Percentiles rank a stretch among this genome's conserved stretches.
Evolutionary conservation across 306 rosid species (phyloP).

Genomic region (Hippophae rhamnoides): DNA sequence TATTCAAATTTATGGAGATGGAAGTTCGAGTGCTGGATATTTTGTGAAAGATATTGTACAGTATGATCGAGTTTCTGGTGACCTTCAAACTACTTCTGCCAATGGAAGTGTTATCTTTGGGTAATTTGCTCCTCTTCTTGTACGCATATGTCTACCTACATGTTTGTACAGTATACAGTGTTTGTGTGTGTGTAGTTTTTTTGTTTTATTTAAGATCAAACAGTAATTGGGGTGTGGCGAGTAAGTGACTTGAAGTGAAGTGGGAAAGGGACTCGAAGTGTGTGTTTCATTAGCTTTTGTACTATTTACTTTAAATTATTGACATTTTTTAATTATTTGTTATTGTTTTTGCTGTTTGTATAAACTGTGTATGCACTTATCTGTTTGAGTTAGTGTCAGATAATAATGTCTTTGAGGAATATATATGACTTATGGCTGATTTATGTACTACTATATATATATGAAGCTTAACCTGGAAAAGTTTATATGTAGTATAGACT

Average conservation of each 20-base stretch:
- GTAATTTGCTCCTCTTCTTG: constrained; percentile 32
- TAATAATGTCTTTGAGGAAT: no score
- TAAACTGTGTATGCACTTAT: neutral
- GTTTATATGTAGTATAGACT: no score
- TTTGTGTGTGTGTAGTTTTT: neutral
- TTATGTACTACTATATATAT: no score
- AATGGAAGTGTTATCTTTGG: constrained; percentile 88
- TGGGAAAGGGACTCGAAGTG: no score
- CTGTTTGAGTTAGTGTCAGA: no score
- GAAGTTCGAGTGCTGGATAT: constrained; percentile 92
- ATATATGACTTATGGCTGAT: no score
- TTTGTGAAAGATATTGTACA: constrained; percentile 64
- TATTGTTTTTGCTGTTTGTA: neutral
- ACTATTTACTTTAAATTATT: no score
- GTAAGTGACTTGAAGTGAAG: no score
- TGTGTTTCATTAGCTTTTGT: no score
- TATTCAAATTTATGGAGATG: constrained; percentile 89
- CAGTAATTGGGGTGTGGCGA: no score
- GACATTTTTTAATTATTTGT: neutral
- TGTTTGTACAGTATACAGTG: neutral
- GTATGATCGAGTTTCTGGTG: constrained; percentile 84
- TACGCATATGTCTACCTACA: neutral
- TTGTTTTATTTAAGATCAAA: no score
- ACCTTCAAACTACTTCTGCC: constrained; percentile 64
- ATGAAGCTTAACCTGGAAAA: no score